A percentile compares a stretch with the other conserved stretches of the same genome.
These are phyloP conservation scores for Fimicolochytrium jonesii DNA, from an alignment of 192 early-diverging fungal species.

Conservation along the genomic window DNA sequence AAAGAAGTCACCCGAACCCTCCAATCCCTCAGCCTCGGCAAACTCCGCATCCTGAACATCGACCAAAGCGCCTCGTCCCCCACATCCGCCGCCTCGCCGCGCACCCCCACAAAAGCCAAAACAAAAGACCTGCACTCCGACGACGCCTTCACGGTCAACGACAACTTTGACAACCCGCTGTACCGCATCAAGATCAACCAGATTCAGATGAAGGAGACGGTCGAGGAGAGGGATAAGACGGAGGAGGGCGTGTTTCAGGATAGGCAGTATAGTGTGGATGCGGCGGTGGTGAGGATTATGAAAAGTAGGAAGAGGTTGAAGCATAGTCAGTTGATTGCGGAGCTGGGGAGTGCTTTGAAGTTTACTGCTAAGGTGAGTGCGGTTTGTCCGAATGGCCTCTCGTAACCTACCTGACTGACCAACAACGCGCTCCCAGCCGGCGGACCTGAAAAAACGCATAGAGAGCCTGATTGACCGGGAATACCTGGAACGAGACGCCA, in stretches of 20 bases:
- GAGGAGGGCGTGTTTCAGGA: conserved; percentile 81
- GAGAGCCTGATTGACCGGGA: conserved; percentile 95
- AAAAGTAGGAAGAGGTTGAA: conserved; percentile 82
- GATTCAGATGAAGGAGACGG: conserved; percentile 54
- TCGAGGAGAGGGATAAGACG: conserved; percentile 75
- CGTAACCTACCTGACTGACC: no score
- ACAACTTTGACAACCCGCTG: conserved; percentile 52
- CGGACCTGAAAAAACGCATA: conserved; percentile 82
- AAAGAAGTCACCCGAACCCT: conserved; percentile 77
- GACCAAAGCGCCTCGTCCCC: no score
- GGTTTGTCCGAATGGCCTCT: no score
- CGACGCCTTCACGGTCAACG: conserved; percentile 63
- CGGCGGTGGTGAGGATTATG: conserved; percentile 95
- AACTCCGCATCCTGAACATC: conserved; percentile 37
- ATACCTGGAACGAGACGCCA: conserved; percentile 78
- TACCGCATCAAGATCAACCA: conserved; percentile 45
- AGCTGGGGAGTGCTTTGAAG: conserved; percentile 74
- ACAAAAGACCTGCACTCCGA: conserved; percentile 18
- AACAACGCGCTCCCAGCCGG: conserved; percentile 18
- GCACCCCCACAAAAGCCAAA: no score
- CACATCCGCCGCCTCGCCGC: no score
- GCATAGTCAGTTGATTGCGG: conserved; percentile 75
- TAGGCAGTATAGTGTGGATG: conserved; percentile 88
- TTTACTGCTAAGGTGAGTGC: conserved; percentile 69
- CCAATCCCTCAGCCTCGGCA: conserved; percentile 81